A percentile compares a stretch with the other conserved stretches of the same genome.
Evolutionary conservation across 192 early-diverging fungal genomes (phyloP).

Genomic region (Ambispora gerdemannii): DNA sequence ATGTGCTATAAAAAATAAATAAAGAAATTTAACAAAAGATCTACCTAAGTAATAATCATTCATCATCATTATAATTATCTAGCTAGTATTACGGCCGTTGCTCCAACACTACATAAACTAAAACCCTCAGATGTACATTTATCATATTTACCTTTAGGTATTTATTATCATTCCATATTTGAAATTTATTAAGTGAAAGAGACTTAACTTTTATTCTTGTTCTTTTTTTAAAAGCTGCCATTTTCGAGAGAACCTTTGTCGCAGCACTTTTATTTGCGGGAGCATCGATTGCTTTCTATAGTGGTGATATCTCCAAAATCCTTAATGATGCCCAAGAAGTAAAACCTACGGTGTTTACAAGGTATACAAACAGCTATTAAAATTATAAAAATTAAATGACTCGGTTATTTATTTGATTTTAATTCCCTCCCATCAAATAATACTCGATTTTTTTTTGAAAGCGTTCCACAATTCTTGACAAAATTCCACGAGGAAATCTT

Average conservation of each 20-base stretch:
- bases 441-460: background rate
- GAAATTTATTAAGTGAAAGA: no score
- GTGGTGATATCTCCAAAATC: slow-evolving; percentile 52
- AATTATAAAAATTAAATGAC: no score
- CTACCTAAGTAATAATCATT: background rate
- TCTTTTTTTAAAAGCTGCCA: background rate
- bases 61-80: background rate
- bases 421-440: background rate
- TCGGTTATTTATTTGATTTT: background rate
- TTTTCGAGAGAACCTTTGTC: slow-evolving; percentile 34
- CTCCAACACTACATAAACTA: slow-evolving; percentile 37
- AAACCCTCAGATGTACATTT: slow-evolving; percentile 35
- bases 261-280: slow-evolving; percentile 46
- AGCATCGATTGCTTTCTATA: slow-evolving; percentile 68
- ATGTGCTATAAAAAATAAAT: background rate
- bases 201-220: no score
- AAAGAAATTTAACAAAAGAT: background rate
- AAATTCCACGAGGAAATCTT: slow-evolving; percentile 34
- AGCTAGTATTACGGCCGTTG: slow-evolving; percentile 36
- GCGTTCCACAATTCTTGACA: slow-evolving; percentile 32
- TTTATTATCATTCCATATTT: background rate
- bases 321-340: slow-evolving; percentile 69
- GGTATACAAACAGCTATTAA: slow-evolving; percentile 27
- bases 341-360: slow-evolving; percentile 71
- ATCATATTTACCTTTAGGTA: slow-evolving; percentile 43